Percentiles rank a stretch among this genome's conserved stretches.
These are phyloP conservation scores for Chimonanthus praecox DNA, from an alignment of 164 flowering plant species.

Conservation along the genomic window DNA sequence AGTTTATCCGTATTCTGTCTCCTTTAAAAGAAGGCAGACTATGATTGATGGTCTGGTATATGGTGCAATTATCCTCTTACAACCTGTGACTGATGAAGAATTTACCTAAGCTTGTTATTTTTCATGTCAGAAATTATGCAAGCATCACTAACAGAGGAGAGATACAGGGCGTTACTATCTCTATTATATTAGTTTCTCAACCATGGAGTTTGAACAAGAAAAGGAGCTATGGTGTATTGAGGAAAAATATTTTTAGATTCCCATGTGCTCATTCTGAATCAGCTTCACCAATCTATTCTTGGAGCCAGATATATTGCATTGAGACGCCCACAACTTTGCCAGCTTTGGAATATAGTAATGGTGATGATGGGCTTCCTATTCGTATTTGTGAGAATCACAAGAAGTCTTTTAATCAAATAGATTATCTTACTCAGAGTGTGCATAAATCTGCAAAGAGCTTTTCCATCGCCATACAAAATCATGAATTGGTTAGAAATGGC, in stretches of 20 bases:
- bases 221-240: background rate
- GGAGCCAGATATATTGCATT: constrained; percentile 12
- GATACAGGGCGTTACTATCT: background rate
- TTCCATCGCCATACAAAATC: constrained; percentile 31
- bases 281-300: constrained; percentile 4
- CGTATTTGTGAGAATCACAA: constrained; percentile 8
- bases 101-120: background rate
- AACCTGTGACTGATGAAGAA: background rate
- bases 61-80: background rate
- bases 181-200: background rate
- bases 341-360: constrained; percentile 17
- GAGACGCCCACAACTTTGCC: constrained; percentile 19
- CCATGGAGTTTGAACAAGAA: background rate
- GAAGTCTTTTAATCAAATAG: constrained; percentile 29
- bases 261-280: constrained; percentile 8
- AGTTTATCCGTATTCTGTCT: background rate
- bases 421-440: constrained; percentile 40
- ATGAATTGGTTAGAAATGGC: constrained; percentile 28
- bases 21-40: background rate
- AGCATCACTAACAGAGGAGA: background rate
- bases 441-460: constrained; percentile 62
- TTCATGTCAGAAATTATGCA: background rate
- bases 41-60: background rate
- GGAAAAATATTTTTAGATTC: background rate
- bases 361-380: constrained; percentile 12